Conservation (phyloP, 2,329 filamentous ascomycete species). For the Tolypocladium amazonense region DNA sequence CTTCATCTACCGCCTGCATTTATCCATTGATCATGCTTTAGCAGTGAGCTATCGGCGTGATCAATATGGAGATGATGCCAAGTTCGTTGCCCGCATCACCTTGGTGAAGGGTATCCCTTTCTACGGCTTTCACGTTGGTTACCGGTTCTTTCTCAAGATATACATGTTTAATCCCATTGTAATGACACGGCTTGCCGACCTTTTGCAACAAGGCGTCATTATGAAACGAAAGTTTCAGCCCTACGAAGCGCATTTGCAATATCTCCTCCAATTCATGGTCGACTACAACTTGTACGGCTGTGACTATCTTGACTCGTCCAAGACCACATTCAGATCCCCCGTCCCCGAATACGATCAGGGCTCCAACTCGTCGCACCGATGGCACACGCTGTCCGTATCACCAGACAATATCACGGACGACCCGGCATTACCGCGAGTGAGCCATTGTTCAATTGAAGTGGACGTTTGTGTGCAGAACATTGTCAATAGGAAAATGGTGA, state of each 20-base stretch:
- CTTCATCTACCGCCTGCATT: constrained; percentile 68
- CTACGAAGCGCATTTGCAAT: constrained; percentile 89
- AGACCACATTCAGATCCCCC: constrained; percentile 62
- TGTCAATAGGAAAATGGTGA: constrained; percentile 65
- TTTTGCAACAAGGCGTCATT: constrained; percentile 79
- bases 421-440: constrained; percentile 59
- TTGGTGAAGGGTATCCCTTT: constrained; percentile 90
- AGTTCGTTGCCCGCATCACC: constrained; percentile 81
- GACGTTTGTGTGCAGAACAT: constrained; percentile 88
- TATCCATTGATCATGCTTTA: constrained; percentile 84
- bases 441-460: constrained; percentile 81
- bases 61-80: constrained; percentile 52
- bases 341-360: constrained; percentile 59
- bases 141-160: constrained; percentile 84
- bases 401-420: constrained; percentile 40
- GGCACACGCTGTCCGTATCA: constrained; percentile 69
- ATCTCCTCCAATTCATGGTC: constrained; percentile 91
- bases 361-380: constrained; percentile 52
- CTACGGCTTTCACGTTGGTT: constrained; percentile 91
- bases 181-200: constrained; percentile 78
- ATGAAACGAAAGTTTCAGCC: constrained; percentile 79
- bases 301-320: constrained; percentile 66
- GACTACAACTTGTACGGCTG: constrained; percentile 98
- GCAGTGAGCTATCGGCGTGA: constrained; percentile 76
- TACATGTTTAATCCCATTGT: constrained; percentile 83